Evolutionary conservation across 257 asterid species (phyloP), one percentile per base, ranked within the genome.

Genomic region (Mentha longifolia): DNA sequence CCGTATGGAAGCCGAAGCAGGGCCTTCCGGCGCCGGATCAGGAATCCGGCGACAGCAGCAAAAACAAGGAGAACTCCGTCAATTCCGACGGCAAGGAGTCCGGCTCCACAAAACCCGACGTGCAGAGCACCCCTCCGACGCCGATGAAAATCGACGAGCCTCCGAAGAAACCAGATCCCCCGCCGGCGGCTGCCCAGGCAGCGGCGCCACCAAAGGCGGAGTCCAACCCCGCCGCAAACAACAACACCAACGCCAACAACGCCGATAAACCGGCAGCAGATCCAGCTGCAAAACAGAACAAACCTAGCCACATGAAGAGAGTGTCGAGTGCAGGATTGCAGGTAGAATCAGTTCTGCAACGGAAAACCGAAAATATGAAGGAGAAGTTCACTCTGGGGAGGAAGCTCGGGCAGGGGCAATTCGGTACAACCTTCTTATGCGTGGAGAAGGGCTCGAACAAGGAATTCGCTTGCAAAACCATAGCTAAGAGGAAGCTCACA

Each of bases 391-490:
- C 75, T 56, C 56, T 90, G 51, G 98, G 96, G 64, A 85, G 69
- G 76, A 90, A 90, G 79, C 86, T 92, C 20, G 98, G 98, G 4
- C 90, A 86, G 59, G 98, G 98, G 1, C 96, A 88, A 52, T 92
- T 88, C 15, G 98, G 98, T 25, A 90, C 95, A 2, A 87, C 97
- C 0, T 92, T 83, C 37, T 74, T 87, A 8, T 90, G 95, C 47
- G 49, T 82, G 17, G 96, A 85, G 73, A 92, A 84, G 78, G 85
- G 68, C 15, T 82, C 88, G 3, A 84, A 85, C 67, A 84, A 79
- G 57, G 82, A 82, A 62, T 85, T 79, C 30, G 98, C 98, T 5
- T 92, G 98, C 78, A 92, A 92, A 78, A 81, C 97, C 12, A 88
- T 92, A 6, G 89, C 95, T 0, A 92, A 92, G 81, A 84, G 95